Conservation (phyloP, 2,329 filamentous ascomycete genomes). For the Pseudogymnoascus pannorum region DNA sequence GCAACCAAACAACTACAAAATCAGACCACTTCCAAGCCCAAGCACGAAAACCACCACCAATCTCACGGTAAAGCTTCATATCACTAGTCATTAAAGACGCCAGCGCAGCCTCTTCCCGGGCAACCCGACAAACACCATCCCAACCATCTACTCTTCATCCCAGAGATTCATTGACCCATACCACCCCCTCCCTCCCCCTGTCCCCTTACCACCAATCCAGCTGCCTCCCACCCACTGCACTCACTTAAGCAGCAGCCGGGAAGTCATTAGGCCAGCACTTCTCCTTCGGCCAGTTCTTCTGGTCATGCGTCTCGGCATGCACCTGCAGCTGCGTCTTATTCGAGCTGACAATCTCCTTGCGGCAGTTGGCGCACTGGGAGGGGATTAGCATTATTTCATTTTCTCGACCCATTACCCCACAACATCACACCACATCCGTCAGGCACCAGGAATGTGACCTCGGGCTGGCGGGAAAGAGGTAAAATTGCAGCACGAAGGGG, state of each 20-base stretch:
- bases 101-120: not conserved
- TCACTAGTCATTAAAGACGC: conserved; percentile 7
- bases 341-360: conserved; percentile 44
- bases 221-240: not conserved
- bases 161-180: not conserved
- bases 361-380: conserved; percentile 42
- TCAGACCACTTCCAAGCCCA: not conserved
- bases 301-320: conserved; percentile 45
- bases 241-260: conserved; percentile 16
- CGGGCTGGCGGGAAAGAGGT: not conserved
- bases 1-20: not conserved
- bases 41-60: not conserved
- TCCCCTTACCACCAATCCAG: too few species aligned
- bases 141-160: not conserved
- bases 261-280: conserved; percentile 51
- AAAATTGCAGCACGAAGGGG: conserved; percentile 1
- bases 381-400: not conserved
- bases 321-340: conserved; percentile 44
- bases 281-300: conserved; percentile 46
- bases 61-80: not conserved
- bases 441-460: conserved; percentile 5
- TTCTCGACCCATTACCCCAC: conserved; percentile 13
- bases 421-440: not conserved
- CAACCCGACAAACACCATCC: not conserved
- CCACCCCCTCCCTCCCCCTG: too few species aligned